These are phyloP conservation scores for Sugiyamaella novakii DNA, from an alignment of 1,139 yeast genomes.

Conservation along the genomic window DNA sequence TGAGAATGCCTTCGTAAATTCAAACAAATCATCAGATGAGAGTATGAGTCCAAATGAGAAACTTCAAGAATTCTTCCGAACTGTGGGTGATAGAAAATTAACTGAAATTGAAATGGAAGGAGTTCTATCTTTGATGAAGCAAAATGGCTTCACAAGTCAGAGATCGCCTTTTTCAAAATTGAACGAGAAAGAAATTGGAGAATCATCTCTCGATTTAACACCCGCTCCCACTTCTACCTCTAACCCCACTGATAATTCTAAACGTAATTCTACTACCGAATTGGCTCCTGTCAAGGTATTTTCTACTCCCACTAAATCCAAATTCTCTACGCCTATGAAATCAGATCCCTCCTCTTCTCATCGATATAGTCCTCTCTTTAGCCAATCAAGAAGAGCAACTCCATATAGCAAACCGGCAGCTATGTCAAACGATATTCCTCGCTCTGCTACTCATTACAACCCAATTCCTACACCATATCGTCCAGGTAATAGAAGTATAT, in stretches of 20 bases:
- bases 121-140: slow-evolving; percentile 58
- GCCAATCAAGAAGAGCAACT: slow-evolving; percentile 9
- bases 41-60: slow-evolving; percentile 53
- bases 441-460: slow-evolving; percentile 21
- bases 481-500: slow-evolving; percentile 19
- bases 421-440: background rate
- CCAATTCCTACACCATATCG: slow-evolving; percentile 30
- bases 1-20: background rate
- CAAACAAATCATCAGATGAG: background rate
- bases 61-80: slow-evolving; percentile 69
- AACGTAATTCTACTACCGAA: background rate
- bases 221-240: background rate
- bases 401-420: slow-evolving; percentile 8
- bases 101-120: slow-evolving; percentile 83
- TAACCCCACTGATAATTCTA: background rate
- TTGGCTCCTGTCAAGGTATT: background rate
- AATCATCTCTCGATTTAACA: background rate
- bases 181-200: background rate
- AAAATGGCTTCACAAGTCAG: slow-evolving; percentile 8
- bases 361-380: slow-evolving; percentile 11
- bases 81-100: slow-evolving; percentile 74
- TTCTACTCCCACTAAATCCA: slow-evolving; percentile 5
- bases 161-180: background rate
- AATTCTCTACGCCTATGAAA: slow-evolving; percentile 1
- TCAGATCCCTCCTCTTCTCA: background rate